phyloP scores from a whole-genome alignment of 2,329 filamentous ascomycete genomes.

The Aureobasidium sp. region DNA sequence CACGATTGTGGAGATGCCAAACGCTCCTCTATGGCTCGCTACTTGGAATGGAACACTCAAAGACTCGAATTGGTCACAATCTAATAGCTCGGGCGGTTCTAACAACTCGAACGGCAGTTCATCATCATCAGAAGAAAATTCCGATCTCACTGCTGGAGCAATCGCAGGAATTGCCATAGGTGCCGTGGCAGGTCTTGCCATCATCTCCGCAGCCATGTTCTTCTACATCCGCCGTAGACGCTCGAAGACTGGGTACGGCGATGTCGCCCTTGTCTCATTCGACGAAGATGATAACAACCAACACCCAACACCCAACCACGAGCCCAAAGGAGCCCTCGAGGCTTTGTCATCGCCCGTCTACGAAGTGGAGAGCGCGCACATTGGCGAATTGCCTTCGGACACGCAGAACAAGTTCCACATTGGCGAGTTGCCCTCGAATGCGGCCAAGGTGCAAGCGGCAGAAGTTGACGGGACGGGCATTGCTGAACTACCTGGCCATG shows the following conservation, averaged over 20 bases:
- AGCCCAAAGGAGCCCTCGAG: neutral
- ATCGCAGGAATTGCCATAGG: conserved; percentile 5
- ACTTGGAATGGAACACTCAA: neutral
- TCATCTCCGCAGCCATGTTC: neutral
- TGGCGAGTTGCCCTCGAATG: neutral
- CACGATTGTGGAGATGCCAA: neutral
- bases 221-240: neutral
- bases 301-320: neutral
- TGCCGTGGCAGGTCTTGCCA: neutral
- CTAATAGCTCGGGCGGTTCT: too few species aligned
- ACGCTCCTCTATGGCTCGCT: neutral
- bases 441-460: neutral
- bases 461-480: neutral
- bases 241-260: neutral
- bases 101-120: neutral
- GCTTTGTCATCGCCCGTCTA: neutral
- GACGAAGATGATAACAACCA: neutral
- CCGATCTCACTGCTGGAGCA: neutral
- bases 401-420: neutral
- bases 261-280: neutral
- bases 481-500: neutral
- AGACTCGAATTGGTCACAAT: too few species aligned
- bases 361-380: neutral
- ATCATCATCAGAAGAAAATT: neutral
- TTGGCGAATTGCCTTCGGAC: neutral